Percentiles rank a stretch among this genome's conserved stretches.
Evolutionary conservation across 116 monocot genomes (phyloP).

Genomic region (Phalaenopsis hybrid): DNA sequence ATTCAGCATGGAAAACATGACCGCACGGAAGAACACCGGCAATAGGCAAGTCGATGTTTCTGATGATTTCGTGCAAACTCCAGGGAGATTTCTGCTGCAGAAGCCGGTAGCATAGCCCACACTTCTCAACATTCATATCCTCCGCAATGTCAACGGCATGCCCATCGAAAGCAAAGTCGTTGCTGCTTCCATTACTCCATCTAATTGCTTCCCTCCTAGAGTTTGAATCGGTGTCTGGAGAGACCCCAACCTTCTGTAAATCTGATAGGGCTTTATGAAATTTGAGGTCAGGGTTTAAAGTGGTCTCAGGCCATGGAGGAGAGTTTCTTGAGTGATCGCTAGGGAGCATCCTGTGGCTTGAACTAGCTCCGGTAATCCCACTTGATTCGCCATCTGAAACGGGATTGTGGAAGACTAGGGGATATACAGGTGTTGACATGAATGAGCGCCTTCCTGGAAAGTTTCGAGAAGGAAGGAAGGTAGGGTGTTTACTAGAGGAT

Average conservation of each 20-base stretch:
- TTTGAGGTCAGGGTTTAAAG: constrained; percentile 54
- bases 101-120: constrained; percentile 59
- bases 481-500: constrained; percentile 50
- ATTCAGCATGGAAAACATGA: constrained; percentile 84
- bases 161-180: constrained; percentile 56
- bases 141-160: constrained; percentile 46
- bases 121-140: constrained; percentile 36
- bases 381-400: constrained; percentile 48
- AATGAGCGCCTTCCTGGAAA: constrained; percentile 63
- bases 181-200: constrained; percentile 74
- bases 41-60: constrained; percentile 57
- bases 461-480: constrained; percentile 34
- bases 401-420: constrained; percentile 69
- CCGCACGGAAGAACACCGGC: constrained; percentile 65
- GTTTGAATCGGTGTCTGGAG: constrained; percentile 38
- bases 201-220: constrained; percentile 65
- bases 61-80: constrained; percentile 53
- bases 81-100: constrained; percentile 75
- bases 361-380: constrained; percentile 25
- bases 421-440: constrained; percentile 92
- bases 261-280: constrained; percentile 44
- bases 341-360: constrained; percentile 25
- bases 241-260: constrained; percentile 45
- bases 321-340: constrained; percentile 17
- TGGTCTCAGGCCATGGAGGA: constrained; percentile 27